Percentiles rank a stretch among this genome's conserved stretches.
phyloP scores from a whole-genome alignment of 2,329 filamentous ascomycete species.

The Fusarium sp. region DNA sequence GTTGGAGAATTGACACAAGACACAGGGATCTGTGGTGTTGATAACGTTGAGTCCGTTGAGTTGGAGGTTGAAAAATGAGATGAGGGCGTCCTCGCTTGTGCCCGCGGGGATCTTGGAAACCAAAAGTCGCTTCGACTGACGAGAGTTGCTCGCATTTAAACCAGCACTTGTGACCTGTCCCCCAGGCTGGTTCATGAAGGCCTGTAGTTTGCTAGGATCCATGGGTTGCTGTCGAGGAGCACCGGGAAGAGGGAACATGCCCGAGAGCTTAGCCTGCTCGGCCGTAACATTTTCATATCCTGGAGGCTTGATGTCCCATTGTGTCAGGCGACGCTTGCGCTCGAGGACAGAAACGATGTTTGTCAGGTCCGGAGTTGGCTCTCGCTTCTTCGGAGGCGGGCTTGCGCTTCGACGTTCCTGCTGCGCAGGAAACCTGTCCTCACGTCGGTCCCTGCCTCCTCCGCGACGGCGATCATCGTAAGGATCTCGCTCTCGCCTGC shows the following conservation, averaged over 20 bases:
- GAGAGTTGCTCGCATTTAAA: conserved; percentile 90
- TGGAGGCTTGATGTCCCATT: conserved; percentile 99
- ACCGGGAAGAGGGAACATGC: conserved; percentile 98
- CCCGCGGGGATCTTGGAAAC: conserved; percentile 82
- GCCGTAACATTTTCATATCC: conserved; percentile 98
- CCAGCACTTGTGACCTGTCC: conserved; percentile 78
- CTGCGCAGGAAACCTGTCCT: conserved; percentile 53
- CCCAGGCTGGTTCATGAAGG: conserved; percentile 92
- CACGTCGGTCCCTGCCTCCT: conserved; percentile 60
- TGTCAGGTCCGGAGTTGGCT: conserved; percentile 95
- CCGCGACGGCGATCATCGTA: conserved; percentile 64
- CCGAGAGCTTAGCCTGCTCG: conserved; percentile 97
- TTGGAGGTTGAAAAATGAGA: conserved; percentile 94
- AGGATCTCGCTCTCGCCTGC: conserved; percentile 68
- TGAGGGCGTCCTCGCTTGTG: conserved; percentile 79
- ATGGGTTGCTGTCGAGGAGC: conserved; percentile 95
- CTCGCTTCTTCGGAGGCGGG: conserved; percentile 88
- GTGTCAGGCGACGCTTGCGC: conserved; percentile 91
- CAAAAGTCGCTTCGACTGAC: conserved; percentile 93
- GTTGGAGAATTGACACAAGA: conserved; percentile 82
- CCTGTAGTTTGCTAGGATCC: conserved; percentile 92
- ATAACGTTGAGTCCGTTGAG: conserved; percentile 97
- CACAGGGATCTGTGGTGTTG: conserved; percentile 84
- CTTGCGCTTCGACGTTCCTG: conserved; percentile 78
- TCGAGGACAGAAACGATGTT: conserved; percentile 84